These are phyloP conservation scores for Macrophomina tecta DNA, from an alignment of 2,329 filamentous ascomycete species.

Conservation along the genomic window DNA sequence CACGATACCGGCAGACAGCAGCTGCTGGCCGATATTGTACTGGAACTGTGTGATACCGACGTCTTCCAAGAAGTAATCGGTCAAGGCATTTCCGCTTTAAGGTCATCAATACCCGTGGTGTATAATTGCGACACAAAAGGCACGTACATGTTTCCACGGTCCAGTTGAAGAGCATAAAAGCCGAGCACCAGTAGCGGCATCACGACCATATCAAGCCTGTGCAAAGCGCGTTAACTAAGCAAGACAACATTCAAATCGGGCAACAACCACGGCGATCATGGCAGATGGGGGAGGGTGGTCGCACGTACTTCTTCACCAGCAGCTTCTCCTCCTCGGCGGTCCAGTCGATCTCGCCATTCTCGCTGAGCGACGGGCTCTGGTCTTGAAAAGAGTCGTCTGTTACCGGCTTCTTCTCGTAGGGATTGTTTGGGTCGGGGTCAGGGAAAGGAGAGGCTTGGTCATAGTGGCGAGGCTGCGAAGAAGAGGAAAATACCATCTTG, in stretches of 20 bases:
- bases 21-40: conserved; percentile 61
- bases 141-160: conserved; percentile 36
- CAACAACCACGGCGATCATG: background rate
- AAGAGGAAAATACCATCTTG: conserved; percentile 24
- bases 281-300: background rate
- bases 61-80: conserved; percentile 59
- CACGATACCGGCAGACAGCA: conserved; percentile 59
- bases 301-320: conserved; percentile 28
- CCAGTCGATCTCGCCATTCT: conserved; percentile 29
- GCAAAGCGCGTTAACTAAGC: background rate
- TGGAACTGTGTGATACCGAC: conserved; percentile 57
- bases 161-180: conserved; percentile 42
- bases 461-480: background rate
- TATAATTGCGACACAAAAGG: background rate
- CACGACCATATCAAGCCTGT: conserved; percentile 31
- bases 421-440: background rate
- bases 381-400: conserved; percentile 21
- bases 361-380: conserved; percentile 24
- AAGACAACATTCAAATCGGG: background rate
- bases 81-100: conserved; percentile 59
- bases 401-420: conserved; percentile 17
- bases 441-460: background rate
- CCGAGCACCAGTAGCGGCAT: conserved; percentile 37
- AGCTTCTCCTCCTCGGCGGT: conserved; percentile 28
- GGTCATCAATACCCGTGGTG: conserved; percentile 2